phyloP scores from a whole-genome alignment of 805 yeast species.

The Candida fluviatilis region DNA sequence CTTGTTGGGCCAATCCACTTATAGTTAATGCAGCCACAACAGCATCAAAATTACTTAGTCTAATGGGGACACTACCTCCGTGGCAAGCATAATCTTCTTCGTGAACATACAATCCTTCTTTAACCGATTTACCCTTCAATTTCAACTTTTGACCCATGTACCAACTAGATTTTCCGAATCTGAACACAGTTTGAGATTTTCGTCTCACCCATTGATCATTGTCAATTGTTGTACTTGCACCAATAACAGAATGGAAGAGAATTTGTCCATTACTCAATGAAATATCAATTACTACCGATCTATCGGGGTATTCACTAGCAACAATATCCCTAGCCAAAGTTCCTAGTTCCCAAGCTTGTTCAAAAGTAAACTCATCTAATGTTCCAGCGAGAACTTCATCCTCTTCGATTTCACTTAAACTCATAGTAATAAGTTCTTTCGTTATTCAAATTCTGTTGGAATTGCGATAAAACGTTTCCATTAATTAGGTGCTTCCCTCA shows the following conservation, averaged over 20 bases:
- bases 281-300: constrained; percentile 46
- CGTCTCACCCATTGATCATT: constrained; percentile 53
- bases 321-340: constrained; percentile 34
- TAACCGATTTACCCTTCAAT: constrained; percentile 30
- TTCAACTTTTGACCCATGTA: constrained; percentile 43
- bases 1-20: constrained; percentile 53
- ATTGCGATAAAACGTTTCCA: too few species aligned
- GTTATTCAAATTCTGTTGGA: too few species aligned
- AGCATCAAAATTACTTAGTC: constrained; percentile 28
- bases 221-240: constrained; percentile 38
- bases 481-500: too few species aligned
- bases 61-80: constrained; percentile 56
- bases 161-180: constrained; percentile 47
- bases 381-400: constrained; percentile 15
- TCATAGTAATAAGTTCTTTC: background rate
- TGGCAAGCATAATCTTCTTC: constrained; percentile 45
- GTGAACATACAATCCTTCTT: constrained; percentile 35
- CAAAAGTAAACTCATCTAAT: constrained; percentile 26
- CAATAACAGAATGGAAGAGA: constrained; percentile 41
- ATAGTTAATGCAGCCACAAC: constrained; percentile 48
- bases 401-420: constrained; percentile 11
- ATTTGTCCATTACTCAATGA: constrained; percentile 42
- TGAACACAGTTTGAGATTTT: constrained; percentile 44
- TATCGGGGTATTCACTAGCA: constrained; percentile 16
- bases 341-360: constrained; percentile 47